Conservation (phyloP, 2,329 filamentous ascomycete species). For the Didymella pinodella region DNA sequence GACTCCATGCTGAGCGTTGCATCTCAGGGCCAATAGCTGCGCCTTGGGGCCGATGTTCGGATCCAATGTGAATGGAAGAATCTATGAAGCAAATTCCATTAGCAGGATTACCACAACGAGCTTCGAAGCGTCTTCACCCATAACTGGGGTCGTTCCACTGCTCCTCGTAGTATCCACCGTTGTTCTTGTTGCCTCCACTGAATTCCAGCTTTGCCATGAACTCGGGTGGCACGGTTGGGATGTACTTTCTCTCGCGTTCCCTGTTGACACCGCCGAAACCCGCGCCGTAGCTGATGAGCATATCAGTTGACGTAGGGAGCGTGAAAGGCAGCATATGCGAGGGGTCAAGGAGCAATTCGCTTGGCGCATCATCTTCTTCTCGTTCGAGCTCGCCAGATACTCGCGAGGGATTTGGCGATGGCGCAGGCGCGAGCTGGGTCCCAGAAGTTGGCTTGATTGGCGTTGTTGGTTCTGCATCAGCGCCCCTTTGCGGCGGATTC, state of each 20-base stretch:
- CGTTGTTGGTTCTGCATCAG: slow-evolving; percentile 42
- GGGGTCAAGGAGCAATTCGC: slow-evolving; percentile 83
- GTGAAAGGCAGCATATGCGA: slow-evolving; percentile 93
- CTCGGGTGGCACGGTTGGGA: slow-evolving; percentile 92
- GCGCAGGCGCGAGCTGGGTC: slow-evolving; percentile 29
- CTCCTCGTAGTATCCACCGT: slow-evolving; percentile 40
- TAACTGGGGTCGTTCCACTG: slow-evolving; percentile 48
- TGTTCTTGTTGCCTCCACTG: slow-evolving; percentile 47
- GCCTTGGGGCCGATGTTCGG: neutral
- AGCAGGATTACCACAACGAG: neutral
- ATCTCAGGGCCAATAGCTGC: neutral
- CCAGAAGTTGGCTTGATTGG: slow-evolving; percentile 41
- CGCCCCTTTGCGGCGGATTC: slow-evolving; percentile 48
- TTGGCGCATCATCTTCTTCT: slow-evolving; percentile 73
- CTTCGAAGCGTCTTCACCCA: slow-evolving; percentile 33
- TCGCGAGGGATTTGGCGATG: slow-evolving; percentile 44
- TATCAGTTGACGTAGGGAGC: slow-evolving; percentile 95
- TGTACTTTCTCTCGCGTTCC: slow-evolving; percentile 92
- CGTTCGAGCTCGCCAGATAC: slow-evolving; percentile 60
- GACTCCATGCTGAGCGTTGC: neutral
- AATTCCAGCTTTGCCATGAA: slow-evolving; percentile 87
- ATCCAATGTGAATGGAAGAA: slow-evolving; percentile 13
- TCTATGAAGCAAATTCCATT: slow-evolving; percentile 1
- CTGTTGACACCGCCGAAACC: slow-evolving; percentile 92
- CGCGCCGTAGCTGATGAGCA: slow-evolving; percentile 93